Conservation (phyloP, 768 basidiomycete species). For the Mycena galericulata region DNA sequence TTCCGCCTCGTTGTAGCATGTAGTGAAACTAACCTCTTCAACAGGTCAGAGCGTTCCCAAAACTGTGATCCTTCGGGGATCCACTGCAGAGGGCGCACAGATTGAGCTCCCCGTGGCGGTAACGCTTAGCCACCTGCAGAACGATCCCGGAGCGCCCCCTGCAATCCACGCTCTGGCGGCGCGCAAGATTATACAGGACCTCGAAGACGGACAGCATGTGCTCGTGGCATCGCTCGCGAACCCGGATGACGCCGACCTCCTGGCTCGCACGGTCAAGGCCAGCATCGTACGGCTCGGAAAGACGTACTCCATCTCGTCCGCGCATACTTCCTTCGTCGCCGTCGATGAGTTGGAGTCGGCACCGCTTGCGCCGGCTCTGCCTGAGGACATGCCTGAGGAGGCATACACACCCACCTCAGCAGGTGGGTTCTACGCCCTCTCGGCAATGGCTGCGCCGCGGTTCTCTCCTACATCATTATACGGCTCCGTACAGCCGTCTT, state of each 20-base stretch:
- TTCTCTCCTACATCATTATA: no score
- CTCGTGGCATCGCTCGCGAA: background rate
- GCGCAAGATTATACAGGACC: conserved; percentile 34
- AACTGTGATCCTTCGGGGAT: conserved; percentile 21
- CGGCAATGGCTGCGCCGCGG: no score
- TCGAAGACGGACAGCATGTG: conserved; percentile 33
- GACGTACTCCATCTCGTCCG: conserved; percentile 29
- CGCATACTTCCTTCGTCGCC: conserved; percentile 31
- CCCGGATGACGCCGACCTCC: conserved; percentile 24
- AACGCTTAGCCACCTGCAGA: conserved; percentile 31
- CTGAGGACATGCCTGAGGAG: conserved; percentile 1
- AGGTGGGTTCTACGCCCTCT: background rate
- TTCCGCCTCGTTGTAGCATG: background rate
- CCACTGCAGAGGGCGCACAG: conserved; percentile 20
- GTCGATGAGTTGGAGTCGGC: conserved; percentile 24
- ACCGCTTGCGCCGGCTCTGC: background rate
- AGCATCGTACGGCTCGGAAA: conserved; percentile 32
- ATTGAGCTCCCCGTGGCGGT: conserved; percentile 29
- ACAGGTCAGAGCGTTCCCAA: conserved; percentile 21
- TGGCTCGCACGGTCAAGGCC: conserved; percentile 21
- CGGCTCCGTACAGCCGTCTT: no score
- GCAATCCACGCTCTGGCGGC: conserved; percentile 32
- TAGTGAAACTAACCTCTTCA: background rate
- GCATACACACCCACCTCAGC: background rate
- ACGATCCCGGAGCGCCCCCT: conserved; percentile 22